These are phyloP conservation scores for Pythium phragmitis DNA, from an alignment of 352 stramenopile species.

Conservation along the genomic window DNA sequence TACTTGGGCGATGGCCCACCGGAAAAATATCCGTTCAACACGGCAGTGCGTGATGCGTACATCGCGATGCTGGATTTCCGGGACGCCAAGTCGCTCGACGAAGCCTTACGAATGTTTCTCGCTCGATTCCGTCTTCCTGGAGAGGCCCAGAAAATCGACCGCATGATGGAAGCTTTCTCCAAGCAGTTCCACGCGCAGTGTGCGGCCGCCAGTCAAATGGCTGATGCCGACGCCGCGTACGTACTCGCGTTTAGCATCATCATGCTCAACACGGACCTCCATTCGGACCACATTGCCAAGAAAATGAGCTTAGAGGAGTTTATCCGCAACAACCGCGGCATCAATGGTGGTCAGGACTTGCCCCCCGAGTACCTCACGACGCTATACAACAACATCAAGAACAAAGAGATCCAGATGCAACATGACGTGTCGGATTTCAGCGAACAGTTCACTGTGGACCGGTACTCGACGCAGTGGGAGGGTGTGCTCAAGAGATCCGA, in stretches of 20 bases:
- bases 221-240: slow-evolving; percentile 93
- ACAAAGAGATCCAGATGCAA: slow-evolving; percentile 89
- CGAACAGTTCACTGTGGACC: slow-evolving; percentile 70
- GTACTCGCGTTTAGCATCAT: slow-evolving; percentile 98
- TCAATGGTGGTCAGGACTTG: slow-evolving; percentile 79
- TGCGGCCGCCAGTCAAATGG: slow-evolving; percentile 49
- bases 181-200: slow-evolving; percentile 89
- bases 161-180: slow-evolving; percentile 96
- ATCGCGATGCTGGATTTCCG: slow-evolving; percentile 95
- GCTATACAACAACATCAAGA: slow-evolving; percentile 80
- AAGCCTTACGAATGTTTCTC: slow-evolving; percentile 93
- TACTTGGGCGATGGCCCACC: slow-evolving; percentile 95
- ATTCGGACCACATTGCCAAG: slow-evolving; percentile 90
- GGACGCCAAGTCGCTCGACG: slow-evolving; percentile 82
- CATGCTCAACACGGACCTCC: slow-evolving; percentile 99
- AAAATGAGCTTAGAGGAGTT: slow-evolving; percentile 90
- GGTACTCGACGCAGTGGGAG: slow-evolving; percentile 88
- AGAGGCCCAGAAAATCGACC: slow-evolving; percentile 98
- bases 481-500: slow-evolving; percentile 83
- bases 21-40: slow-evolving; percentile 97
- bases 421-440: slow-evolving; percentile 85
- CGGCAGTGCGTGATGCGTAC: slow-evolving; percentile 79
- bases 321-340: slow-evolving; percentile 84
- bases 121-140: slow-evolving; percentile 95
- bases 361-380: slow-evolving; percentile 66